Percentiles rank a stretch among this genome's conserved stretches.
phyloP scores from a whole-genome alignment of 805 yeast species.

The Candida nonsorbophila region DNA sequence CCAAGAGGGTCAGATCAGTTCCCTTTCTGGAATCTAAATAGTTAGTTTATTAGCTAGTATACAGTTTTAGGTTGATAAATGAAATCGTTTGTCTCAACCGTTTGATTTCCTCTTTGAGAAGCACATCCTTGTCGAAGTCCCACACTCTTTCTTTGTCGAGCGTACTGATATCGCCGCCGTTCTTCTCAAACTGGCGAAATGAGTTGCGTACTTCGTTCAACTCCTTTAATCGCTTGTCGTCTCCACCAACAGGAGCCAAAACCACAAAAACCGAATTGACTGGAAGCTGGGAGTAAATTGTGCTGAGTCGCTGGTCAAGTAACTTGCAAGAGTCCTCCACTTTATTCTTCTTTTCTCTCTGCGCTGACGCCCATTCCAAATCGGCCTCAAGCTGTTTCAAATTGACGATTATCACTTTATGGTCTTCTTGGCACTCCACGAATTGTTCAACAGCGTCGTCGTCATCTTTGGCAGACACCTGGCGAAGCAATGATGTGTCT shows the following conservation, averaged over 20 bases:
- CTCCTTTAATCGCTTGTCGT: neutral
- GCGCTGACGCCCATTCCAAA: constrained; percentile 4
- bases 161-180: constrained; percentile 35
- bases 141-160: constrained; percentile 39
- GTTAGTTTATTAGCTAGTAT: neutral
- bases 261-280: constrained; percentile 55
- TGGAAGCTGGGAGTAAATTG: constrained; percentile 51
- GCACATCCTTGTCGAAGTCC: constrained; percentile 44
- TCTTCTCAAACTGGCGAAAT: constrained; percentile 40
- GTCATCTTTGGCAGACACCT: constrained; percentile 36
- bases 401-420: constrained; percentile 48
- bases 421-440: constrained; percentile 24
- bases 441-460: constrained; percentile 49
- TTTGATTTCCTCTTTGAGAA: constrained; percentile 41
- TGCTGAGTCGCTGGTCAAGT: constrained; percentile 41
- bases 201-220: neutral
- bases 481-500: neutral
- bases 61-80: constrained; percentile 44
- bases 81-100: constrained; percentile 59
- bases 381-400: constrained; percentile 51
- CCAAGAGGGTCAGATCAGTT: constrained; percentile 3
- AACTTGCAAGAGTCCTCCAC: constrained; percentile 14
- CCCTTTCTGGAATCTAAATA: constrained; percentile 1
- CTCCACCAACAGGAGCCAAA: constrained; percentile 7
- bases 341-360: constrained; percentile 6